Conservation (phyloP, 2,329 filamentous ascomycete species). For the Hypocrella siamensis region DNA sequence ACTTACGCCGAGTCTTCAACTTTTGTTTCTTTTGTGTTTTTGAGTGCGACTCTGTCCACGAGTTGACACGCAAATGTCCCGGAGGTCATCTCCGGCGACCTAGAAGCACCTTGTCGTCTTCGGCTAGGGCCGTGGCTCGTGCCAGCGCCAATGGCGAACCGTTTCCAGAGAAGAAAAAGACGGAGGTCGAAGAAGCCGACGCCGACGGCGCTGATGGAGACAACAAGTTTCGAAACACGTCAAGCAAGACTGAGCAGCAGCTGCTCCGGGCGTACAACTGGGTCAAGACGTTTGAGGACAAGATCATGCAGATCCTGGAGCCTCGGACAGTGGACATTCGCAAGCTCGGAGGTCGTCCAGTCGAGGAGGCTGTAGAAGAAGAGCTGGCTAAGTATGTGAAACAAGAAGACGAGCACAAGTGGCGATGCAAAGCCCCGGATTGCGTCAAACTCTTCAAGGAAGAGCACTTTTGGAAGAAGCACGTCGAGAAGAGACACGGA, state of each 20-base stretch:
- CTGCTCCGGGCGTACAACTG: slow-evolving; percentile 92
- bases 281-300: slow-evolving; percentile 98
- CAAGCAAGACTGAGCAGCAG: slow-evolving; percentile 74
- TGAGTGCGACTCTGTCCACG: slow-evolving; percentile 92
- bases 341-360: slow-evolving; percentile 77
- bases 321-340: slow-evolving; percentile 74
- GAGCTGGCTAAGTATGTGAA: slow-evolving; percentile 81
- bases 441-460: slow-evolving; percentile 97
- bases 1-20: slow-evolving; percentile 89
- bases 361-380: slow-evolving; percentile 75
- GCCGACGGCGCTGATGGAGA: slow-evolving; percentile 33
- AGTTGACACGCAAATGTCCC: slow-evolving; percentile 87
- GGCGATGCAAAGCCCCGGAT: slow-evolving; percentile 88
- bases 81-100: slow-evolving; percentile 93
- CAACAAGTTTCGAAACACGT: slow-evolving; percentile 54
- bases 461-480: slow-evolving; percentile 93
- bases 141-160: slow-evolving; percentile 71
- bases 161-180: slow-evolving; percentile 71
- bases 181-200: slow-evolving; percentile 48
- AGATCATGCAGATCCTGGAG: slow-evolving; percentile 82
- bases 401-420: slow-evolving; percentile 95
- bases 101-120: slow-evolving; percentile 65
- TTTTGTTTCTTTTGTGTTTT: slow-evolving; percentile 99
- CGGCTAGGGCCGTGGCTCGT: slow-evolving; percentile 70
- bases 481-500: slow-evolving; percentile 85